Evolutionary conservation across 352 stramenopile genomes (phyloP), one percentile per base, ranked within the genome.

Genomic region (Pythium sukuiense): DNA sequence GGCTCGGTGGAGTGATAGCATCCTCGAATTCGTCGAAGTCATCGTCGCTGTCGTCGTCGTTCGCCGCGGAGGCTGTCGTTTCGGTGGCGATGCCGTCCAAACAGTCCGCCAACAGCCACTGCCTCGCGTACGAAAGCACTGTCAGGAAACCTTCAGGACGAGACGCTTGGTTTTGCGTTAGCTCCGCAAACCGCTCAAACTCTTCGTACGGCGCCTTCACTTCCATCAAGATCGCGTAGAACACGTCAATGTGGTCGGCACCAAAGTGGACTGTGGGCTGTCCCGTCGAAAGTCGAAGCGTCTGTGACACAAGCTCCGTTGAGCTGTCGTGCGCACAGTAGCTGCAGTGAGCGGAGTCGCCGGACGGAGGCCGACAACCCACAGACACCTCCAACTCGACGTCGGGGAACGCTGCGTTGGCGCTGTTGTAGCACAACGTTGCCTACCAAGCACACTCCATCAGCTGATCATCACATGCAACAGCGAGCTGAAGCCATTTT

Each of bases 11-110:
- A 9, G 87, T 91, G 39, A 96, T 91, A 6, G 87, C 87, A 70
- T 96, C 87, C 59, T 94, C 85, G 74, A 94, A 96, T 52, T 92
- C 84, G 55, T 96, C 87, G 52, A 90, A 76, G 43, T 95, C 87
- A 26, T 91, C 83, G 35, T 89, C 80, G 39, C 89, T 80, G 62
- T 80, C 71, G 26, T 88, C 78, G 33, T 76, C 74, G 12, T 66
- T 54, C 6, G 43, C 41, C 11, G 18, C 37, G 3, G 58, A 26
- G 6, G 27, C 30, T n/a, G 60, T 67, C 24, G 37, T 63, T 58
- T 77, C 65, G 0, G 59, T 66, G 0, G 60, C 76, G 2, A 92
- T 76, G 11, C 76, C 77, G 70, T 93, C 84, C 32, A 92, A 55
- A 49, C 85, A 92, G 55, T 96, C 87, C 1, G 87, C 77, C 39